phyloP scores from a whole-genome alignment of 1,284 basidiomycete genomes.

The Afroboletus lepidellus region DNA sequence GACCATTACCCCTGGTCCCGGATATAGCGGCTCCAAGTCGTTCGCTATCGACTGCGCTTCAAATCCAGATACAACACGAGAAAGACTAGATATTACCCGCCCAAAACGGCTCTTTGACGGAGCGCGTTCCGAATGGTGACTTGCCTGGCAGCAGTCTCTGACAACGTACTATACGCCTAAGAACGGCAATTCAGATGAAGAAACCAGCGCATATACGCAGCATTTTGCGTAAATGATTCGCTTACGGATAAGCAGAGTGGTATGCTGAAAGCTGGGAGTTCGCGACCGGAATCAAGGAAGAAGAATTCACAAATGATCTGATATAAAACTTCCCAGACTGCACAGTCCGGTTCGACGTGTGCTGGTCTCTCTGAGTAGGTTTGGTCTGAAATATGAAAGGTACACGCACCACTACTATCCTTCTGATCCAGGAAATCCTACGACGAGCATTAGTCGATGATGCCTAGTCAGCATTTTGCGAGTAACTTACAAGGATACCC shows the following conservation, averaged over 20 bases:
- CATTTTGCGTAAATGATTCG: conserved; percentile 6
- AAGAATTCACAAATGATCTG: conserved; percentile 32
- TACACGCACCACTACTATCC: conserved; percentile 17
- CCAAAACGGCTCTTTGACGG: conserved; percentile 33
- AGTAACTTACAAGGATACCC: conserved; percentile 40
- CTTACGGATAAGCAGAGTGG: conserved; percentile 26
- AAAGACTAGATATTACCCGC: conserved; percentile 33
- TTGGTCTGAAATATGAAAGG: neutral
- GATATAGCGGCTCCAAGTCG: conserved; percentile 37
- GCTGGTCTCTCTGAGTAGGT: conserved; percentile 10
- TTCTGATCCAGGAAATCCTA: conserved; percentile 34
- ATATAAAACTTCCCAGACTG: conserved; percentile 27
- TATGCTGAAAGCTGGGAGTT: conserved; percentile 13
- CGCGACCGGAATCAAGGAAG: conserved; percentile 23
- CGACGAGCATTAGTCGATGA: conserved; percentile 11
- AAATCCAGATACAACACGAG: neutral
- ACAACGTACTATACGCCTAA: conserved; percentile 38
- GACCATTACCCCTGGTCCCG: conserved; percentile 30
- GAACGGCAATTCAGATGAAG: conserved; percentile 3
- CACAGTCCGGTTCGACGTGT: conserved; percentile 10
- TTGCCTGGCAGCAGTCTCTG: conserved; percentile 31
- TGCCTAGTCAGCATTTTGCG: neutral
- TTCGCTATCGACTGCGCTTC: conserved; percentile 22
- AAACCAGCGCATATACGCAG: conserved; percentile 32
- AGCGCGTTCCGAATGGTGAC: conserved; percentile 33